Conservation (phyloP, 75 land plant species). For the Pinus taeda region DNA sequence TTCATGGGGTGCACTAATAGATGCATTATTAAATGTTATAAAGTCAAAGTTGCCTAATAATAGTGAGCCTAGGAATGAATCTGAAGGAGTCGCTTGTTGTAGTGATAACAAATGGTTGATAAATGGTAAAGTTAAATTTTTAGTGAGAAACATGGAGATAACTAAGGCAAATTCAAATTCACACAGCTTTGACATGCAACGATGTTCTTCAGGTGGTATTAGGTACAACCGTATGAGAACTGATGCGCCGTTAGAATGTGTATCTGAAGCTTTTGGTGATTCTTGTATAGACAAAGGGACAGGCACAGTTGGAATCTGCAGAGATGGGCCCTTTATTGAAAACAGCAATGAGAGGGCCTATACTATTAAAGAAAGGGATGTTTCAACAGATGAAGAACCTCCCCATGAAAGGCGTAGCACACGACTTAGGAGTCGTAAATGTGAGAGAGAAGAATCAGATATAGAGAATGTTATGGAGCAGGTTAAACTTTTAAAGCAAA, state of each 20-base stretch:
- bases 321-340: constrained; percentile 3
- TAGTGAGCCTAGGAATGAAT: constrained; percentile 15
- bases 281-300: not conserved
- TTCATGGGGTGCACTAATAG: constrained; percentile 70
- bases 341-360: constrained; percentile 20
- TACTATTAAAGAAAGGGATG: constrained; percentile 32
- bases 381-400: constrained; percentile 48
- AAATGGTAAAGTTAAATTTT: constrained; percentile 4
- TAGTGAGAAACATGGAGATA: constrained; percentile 8
- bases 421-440: constrained; percentile 79
- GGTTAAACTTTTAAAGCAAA: constrained; percentile 42
- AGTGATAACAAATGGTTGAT: constrained; percentile 13
- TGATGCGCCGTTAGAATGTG: not conserved
- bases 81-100: not conserved
- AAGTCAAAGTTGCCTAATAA: constrained; percentile 1
- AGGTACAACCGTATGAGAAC: not conserved
- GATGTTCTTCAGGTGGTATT: not conserved
- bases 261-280: not conserved
- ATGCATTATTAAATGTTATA: constrained; percentile 49
- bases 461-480: constrained; percentile 38
- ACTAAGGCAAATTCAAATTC: not conserved
- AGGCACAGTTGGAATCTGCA: not conserved
- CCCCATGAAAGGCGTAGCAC: constrained; percentile 87
- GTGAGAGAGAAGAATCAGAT: constrained; percentile 69
- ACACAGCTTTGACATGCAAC: not conserved